Evolutionary conservation across 345 rosid species (phyloP), one percentile per base, ranked within the genome.

Genomic region (Pseudoturritis turrita): DNA sequence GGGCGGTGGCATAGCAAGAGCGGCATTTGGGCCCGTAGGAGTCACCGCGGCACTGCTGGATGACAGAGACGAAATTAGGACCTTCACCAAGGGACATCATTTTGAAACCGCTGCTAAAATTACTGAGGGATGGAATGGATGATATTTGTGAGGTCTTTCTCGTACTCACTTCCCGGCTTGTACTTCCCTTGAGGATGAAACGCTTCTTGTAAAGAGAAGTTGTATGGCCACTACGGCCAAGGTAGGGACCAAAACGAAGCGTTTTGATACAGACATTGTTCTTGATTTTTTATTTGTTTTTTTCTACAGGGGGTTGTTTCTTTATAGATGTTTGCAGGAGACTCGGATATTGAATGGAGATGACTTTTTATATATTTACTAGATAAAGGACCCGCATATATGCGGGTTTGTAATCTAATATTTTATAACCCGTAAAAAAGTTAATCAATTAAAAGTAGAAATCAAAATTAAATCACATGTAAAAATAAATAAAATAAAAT

Each of bases 21-120:
- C 69, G 76, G 81, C 92, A 89, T 17, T 77, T 80, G 0, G 72
- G 7, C 17, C 73, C n/a, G 0, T 77, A 49, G 21, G 80, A 78
- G n/a, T 89, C 87, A 10, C 89, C 89, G 2, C 83, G 82, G 62
- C 95, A 86, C 19, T 85, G 83, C 1, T 77, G 76, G 0, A 73
- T 80, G 35, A 83, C 86, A 2, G 69, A 22, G 9, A 78, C 81
- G 51, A 23, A 25, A 69, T 61, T 53, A 3, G 83, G 80, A 2
- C n/a, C 22, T 7, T 55, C 31, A 10, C 84, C 80, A 2, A 70
- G 1, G 14, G 81, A 37, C 33, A 64, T 12, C 22, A 5, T 10
- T 11, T 21, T 12, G 41, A 78, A 86, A 28, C 90, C 89, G 0
- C 65, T 10, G 2, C 70, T 3, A 22, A 33, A 49, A 14, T 26